phyloP scores from a whole-genome alignment of 495 filamentous ascomycete genomes.

The Penicillium fimorum region DNA sequence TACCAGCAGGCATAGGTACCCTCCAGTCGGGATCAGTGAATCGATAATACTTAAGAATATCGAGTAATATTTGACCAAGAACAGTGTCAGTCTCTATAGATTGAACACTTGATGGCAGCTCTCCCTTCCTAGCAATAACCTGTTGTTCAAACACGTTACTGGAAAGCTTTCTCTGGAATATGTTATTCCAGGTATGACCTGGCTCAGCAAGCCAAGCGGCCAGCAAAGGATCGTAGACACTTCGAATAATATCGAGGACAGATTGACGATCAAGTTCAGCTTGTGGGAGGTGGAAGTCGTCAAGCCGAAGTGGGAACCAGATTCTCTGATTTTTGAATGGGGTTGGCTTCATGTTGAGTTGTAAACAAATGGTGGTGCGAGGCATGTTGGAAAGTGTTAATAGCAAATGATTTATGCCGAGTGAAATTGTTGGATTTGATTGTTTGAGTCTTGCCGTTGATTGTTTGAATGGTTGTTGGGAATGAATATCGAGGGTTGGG shows the following conservation, averaged over 20 bases:
- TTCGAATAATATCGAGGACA: not conserved
- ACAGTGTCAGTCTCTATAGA: not conserved
- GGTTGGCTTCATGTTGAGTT: not conserved
- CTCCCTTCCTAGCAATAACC: not conserved
- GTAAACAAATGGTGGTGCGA: not conserved
- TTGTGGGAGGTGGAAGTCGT: not conserved
- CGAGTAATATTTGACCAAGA: not conserved
- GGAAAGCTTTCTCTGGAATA: not conserved
- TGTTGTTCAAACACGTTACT: not conserved
- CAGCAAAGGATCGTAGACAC: not conserved
- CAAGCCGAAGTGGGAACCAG: not conserved
- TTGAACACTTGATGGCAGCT: not conserved
- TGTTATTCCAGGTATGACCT: not conserved
- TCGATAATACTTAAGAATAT: not conserved
- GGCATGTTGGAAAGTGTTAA: not conserved
- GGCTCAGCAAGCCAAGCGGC: not conserved
- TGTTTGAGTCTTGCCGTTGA: not conserved
- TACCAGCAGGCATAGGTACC: not conserved
- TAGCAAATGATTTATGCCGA: not conserved
- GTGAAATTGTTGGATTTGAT: not conserved
- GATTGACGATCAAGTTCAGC: not conserved
- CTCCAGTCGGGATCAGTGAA: not conserved
- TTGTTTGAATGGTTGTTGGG: not conserved
- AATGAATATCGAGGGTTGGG: not conserved
- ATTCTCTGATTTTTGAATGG: not conserved